phyloP scores from a whole-genome alignment of 768 basidiomycete species.

The Leucocoprinus sp. region DNA sequence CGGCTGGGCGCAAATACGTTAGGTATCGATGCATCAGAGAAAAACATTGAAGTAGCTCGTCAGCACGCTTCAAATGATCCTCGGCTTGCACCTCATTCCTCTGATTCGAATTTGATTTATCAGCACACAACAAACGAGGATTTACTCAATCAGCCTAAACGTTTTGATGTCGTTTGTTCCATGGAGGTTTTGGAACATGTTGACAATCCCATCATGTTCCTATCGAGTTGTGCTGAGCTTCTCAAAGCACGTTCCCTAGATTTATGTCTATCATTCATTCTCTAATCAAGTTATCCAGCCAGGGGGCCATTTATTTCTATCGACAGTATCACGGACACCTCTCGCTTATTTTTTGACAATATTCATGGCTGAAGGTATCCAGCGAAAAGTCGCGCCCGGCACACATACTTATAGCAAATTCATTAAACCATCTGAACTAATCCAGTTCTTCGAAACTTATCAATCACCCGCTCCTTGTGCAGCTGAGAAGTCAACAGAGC shows the following conservation, averaged over 20 bases:
- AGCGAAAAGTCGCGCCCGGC: slow-evolving; percentile 73
- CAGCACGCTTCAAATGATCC: slow-evolving; percentile 79
- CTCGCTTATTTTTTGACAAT: slow-evolving; percentile 44
- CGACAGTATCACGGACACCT: slow-evolving; percentile 79
- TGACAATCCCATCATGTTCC: slow-evolving; percentile 80
- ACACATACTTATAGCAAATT: slow-evolving; percentile 93
- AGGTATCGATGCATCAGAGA: slow-evolving; percentile 86
- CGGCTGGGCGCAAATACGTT: slow-evolving; percentile 81
- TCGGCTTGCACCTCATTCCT: slow-evolving; percentile 31
- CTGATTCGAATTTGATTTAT: slow-evolving; percentile 45
- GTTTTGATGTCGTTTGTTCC: slow-evolving; percentile 89
- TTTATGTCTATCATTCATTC: not conserved
- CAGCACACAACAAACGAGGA: slow-evolving; percentile 67
- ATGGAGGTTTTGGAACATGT: slow-evolving; percentile 99
- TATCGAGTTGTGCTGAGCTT: slow-evolving; percentile 72
- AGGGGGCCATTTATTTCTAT: slow-evolving; percentile 91
- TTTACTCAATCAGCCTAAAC: slow-evolving; percentile 51
- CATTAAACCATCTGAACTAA: slow-evolving; percentile 78
- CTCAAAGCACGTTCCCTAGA: slow-evolving; percentile 60
- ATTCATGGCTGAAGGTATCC: slow-evolving; percentile 69
- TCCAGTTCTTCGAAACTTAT: slow-evolving; percentile 70
- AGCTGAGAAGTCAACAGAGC: slow-evolving; percentile 5
- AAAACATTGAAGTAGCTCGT: slow-evolving; percentile 81
- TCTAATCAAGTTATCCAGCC: slow-evolving; percentile 43
- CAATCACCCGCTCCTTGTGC: slow-evolving; percentile 18